These are phyloP conservation scores for Seiridium unicorne DNA, from an alignment of 2,329 filamentous ascomycete species.

Conservation along the genomic window DNA sequence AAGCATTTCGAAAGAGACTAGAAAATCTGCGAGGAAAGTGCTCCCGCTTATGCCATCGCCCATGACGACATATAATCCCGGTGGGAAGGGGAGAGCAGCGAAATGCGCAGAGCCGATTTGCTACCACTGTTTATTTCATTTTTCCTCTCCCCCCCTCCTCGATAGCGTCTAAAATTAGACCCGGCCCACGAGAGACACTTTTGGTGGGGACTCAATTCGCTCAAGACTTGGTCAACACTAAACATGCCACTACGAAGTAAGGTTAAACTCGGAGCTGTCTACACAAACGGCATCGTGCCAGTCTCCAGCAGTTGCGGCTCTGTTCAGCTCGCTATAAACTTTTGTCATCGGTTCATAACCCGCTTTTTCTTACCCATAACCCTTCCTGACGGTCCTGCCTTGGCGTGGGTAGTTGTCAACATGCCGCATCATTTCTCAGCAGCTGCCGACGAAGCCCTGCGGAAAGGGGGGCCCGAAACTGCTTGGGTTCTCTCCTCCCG, in stretches of 20 bases:
- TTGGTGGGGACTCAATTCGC: not conserved
- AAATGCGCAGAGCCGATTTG: constrained; percentile 2
- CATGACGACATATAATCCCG: constrained; percentile 1
- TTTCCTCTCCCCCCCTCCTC: not conserved
- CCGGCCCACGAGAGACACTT: not conserved
- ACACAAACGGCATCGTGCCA: not conserved
- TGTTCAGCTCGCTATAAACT: not conserved
- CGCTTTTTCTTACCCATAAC: not conserved
- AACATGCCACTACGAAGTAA: not conserved
- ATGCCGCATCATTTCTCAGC: not conserved
- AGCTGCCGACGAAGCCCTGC: not conserved
- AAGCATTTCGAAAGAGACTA: too few species aligned
- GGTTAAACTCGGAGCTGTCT: constrained; percentile 1
- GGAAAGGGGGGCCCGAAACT: not conserved
- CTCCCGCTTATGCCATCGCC: not conserved
- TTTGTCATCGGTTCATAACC: constrained; percentile 2
- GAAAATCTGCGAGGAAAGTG: not conserved
- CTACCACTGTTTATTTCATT: not conserved
- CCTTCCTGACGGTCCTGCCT: not conserved
- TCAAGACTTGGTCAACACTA: not conserved
- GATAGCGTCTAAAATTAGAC: not conserved
- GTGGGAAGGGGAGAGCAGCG: not conserved
- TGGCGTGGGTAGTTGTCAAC: not conserved
- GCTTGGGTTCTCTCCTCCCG: not conserved
- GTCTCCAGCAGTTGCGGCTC: constrained; percentile 1